Evolutionary conservation across 192 early-diverging fungal species (phyloP).

Genomic region (Linnemannia zychae): DNA sequence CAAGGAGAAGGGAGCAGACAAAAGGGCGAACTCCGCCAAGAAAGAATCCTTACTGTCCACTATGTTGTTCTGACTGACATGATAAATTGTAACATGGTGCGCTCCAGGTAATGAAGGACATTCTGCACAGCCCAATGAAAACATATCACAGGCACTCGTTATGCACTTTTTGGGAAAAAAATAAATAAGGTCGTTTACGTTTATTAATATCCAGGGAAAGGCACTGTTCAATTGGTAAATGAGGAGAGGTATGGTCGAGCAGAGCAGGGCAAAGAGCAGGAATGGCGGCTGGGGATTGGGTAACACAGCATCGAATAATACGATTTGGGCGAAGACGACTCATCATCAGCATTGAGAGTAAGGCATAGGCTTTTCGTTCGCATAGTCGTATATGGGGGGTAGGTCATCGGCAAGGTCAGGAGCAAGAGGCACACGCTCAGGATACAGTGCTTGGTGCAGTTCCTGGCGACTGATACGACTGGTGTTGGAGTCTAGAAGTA

Average conservation of each 20-base stretch:
- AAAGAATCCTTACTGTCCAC: too few species aligned
- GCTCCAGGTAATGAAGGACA: not conserved
- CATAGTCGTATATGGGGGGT: conserved; percentile 40
- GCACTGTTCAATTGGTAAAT: not conserved
- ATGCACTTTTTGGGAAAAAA: not conserved
- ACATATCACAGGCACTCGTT: not conserved
- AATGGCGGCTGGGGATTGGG: not conserved
- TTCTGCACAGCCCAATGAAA: not conserved
- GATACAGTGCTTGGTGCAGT: conserved; percentile 23
- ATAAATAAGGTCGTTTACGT: not conserved
- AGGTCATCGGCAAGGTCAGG: conserved; percentile 33
- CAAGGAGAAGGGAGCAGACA: not conserved
- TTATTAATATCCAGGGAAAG: not conserved
- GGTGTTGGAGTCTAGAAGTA: conserved; percentile 46
- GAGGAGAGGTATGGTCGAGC: not conserved
- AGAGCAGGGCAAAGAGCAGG: not conserved
- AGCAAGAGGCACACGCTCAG: conserved; percentile 41
- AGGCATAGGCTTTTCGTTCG: conserved; percentile 18
- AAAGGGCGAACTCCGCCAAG: not conserved
- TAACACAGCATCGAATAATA: too few species aligned
- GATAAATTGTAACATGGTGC: too few species aligned
- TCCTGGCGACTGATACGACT: conserved; percentile 17
- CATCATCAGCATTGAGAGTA: conserved; percentile 14
- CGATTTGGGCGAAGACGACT: too few species aligned
- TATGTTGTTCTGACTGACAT: too few species aligned